Conservation (phyloP, 306 rosid species). For the Cyclanthera cordifolia region DNA sequence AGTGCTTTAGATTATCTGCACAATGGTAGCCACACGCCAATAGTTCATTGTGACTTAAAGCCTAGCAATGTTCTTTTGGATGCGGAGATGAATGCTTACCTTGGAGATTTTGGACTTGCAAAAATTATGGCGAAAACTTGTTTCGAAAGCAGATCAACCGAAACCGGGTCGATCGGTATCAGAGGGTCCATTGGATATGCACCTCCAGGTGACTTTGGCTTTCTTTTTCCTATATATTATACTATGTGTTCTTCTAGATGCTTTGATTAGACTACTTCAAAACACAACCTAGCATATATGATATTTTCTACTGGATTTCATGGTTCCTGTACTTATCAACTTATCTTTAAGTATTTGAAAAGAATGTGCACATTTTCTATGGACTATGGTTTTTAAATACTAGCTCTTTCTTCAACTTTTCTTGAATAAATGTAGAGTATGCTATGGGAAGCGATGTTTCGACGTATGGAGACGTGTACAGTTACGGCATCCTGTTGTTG, state of each 20-base stretch:
- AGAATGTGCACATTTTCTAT: too few relatives aligned
- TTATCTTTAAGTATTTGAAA: not conserved
- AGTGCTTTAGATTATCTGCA: conserved; percentile 15
- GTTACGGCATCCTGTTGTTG: conserved; percentile 16
- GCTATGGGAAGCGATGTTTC: conserved; percentile 19
- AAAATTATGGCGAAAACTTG: not conserved
- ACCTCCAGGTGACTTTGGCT: conserved; percentile 7
- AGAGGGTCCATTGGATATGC: conserved; percentile 13
- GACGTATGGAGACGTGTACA: conserved; percentile 15
- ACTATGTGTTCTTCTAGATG: too few relatives aligned
- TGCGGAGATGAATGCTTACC: conserved; percentile 3
- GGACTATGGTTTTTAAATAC: too few relatives aligned
- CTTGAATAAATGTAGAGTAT: conserved; percentile 12
- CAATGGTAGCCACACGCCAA: not conserved
- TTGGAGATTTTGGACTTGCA: conserved; percentile 19
- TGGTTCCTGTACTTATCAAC: not conserved
- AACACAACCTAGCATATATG: too few relatives aligned
- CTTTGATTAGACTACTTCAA: too few relatives aligned
- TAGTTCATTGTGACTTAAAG: conserved; percentile 16
- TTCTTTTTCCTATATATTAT: too few relatives aligned
- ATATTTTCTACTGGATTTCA: not conserved
- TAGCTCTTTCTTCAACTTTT: not conserved
- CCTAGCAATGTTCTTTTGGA: conserved; percentile 18
- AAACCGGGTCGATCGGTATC: conserved; percentile 15
- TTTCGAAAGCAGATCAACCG: not conserved